Evolutionary conservation across 768 basidiomycete genomes (phyloP).

Genomic region (Leccinum aurantiacum): DNA sequence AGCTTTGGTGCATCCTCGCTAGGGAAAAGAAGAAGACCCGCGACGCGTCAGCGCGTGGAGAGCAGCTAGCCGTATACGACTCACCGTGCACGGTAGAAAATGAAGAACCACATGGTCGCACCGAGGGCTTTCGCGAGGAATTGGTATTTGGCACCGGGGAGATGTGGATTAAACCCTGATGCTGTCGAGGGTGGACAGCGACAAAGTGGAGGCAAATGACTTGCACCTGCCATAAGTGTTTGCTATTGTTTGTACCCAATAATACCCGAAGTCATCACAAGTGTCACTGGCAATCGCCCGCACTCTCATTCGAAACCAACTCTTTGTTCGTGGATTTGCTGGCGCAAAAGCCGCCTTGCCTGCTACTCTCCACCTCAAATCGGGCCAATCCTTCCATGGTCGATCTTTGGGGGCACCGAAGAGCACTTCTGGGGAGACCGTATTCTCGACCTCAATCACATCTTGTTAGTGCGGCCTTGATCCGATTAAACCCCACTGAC

Average conservation of each 20-base stretch:
- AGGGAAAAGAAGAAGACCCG: slow-evolving; percentile 1
- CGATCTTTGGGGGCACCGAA: slow-evolving; percentile 85
- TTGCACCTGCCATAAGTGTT: too few species aligned
- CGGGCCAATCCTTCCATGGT: slow-evolving; percentile 90
- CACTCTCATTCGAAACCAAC: slow-evolving; percentile 49
- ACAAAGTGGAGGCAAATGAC: too few species aligned
- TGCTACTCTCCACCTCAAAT: slow-evolving; percentile 88
- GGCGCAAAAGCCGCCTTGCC: slow-evolving; percentile 52
- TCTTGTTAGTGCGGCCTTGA: slow-evolving; percentile 64
- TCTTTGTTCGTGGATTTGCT: slow-evolving; percentile 58
- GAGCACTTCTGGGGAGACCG: slow-evolving; percentile 93
- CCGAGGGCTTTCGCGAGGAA: slow-evolving; percentile 84
- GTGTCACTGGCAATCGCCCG: too few species aligned
- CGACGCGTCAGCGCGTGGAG: background rate
- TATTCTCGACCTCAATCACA: slow-evolving; percentile 98
- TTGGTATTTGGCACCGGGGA: slow-evolving; percentile 73
- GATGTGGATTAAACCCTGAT: slow-evolving; percentile 86
- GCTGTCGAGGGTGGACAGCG: too few species aligned
- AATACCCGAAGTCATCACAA: too few species aligned
- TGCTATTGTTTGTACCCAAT: too few species aligned
- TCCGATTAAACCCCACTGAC: slow-evolving; percentile 9
- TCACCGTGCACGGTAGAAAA: slow-evolving; percentile 92
- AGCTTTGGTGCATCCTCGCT: slow-evolving; percentile 80
- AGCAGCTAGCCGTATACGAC: slow-evolving; percentile 32
- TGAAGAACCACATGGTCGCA: slow-evolving; percentile 98